phyloP scores from a whole-genome alignment of 305 asterid genomes.

The Solanum hybrid region DNA sequence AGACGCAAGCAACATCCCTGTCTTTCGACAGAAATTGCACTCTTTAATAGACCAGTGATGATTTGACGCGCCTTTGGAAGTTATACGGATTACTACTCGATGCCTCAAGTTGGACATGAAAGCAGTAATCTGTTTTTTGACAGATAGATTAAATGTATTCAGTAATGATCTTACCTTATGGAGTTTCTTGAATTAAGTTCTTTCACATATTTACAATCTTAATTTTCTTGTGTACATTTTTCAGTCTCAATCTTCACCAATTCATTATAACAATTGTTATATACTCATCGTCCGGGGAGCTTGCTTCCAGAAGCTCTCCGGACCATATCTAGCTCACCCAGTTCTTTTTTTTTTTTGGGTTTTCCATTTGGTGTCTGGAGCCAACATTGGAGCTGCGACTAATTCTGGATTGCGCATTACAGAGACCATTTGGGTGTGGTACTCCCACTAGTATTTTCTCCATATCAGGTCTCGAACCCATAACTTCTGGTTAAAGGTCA shows the following conservation, averaged over 20 bases:
- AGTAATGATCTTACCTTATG: neutral
- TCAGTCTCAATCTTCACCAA: neutral
- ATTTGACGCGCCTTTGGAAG: neutral
- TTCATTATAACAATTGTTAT: neutral
- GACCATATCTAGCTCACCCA: neutral
- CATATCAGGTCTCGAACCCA: rapidly evolving
- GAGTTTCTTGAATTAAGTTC: neutral
- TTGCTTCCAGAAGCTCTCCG: neutral
- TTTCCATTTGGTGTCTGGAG: neutral
- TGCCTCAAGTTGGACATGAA: neutral
- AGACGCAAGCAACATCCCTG: constrained; percentile 47
- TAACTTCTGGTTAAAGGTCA: neutral
- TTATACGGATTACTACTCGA: neutral
- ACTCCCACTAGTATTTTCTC: neutral
- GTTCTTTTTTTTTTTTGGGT: no score
- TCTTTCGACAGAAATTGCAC: constrained; percentile 52
- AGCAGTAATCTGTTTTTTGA: neutral
- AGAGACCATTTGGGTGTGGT: neutral
- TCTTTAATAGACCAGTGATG: constrained; percentile 38
- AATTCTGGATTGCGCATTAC: neutral
- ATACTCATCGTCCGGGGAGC: neutral
- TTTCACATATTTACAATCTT: neutral
- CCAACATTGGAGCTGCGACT: neutral
- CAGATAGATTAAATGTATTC: neutral
- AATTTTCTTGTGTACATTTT: neutral